A percentile compares a stretch with the other conserved stretches of the same genome.
phyloP scores from a whole-genome alignment of 352 stramenopile species.

The Phytophthora pisi region DNA sequence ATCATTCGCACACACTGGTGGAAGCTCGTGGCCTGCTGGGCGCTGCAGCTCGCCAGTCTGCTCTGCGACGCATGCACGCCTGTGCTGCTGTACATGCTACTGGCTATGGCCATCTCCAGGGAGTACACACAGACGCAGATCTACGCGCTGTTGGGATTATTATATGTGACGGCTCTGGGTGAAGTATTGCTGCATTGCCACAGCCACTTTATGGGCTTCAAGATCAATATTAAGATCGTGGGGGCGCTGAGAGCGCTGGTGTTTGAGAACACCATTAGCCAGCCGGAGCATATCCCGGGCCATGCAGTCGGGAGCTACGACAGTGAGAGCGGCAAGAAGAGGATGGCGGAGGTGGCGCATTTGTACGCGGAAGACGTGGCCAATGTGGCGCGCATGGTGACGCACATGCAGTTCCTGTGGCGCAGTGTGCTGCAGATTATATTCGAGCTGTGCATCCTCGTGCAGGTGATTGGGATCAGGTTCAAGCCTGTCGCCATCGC shows the following conservation, averaged over 20 bases:
- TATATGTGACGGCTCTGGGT: conserved; percentile 40
- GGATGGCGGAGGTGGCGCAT: conserved; percentile 41
- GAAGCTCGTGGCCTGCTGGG: conserved; percentile 40
- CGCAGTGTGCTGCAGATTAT: conserved; percentile 34
- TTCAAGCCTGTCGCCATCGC: conserved; percentile 35
- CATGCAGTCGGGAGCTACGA: conserved; percentile 31
- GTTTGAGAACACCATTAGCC: conserved; percentile 49
- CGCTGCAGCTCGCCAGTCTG: conserved; percentile 46
- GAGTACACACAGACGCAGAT: conserved; percentile 35
- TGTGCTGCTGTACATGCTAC: conserved; percentile 51
- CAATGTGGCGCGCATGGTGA: conserved; percentile 30
- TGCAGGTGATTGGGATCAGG: conserved; percentile 44
- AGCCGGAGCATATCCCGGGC: conserved; percentile 20
- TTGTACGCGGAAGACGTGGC: conserved; percentile 42
- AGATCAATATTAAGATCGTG: conserved; percentile 44
- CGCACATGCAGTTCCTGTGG: conserved; percentile 40
- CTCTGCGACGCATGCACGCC: conserved; percentile 46
- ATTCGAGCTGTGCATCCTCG: conserved; percentile 44
- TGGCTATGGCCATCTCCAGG: conserved; percentile 37
- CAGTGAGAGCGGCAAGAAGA: conserved; percentile 36
- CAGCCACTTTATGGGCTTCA: conserved; percentile 39
- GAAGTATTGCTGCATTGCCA: conserved; percentile 36
- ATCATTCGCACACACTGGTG: conserved; percentile 40
- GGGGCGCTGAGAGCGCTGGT: conserved; percentile 39
- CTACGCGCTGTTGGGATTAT: conserved; percentile 23